phyloP scores from a whole-genome alignment of 202 grass and related monocot species.

The Panicum hallii region DNA sequence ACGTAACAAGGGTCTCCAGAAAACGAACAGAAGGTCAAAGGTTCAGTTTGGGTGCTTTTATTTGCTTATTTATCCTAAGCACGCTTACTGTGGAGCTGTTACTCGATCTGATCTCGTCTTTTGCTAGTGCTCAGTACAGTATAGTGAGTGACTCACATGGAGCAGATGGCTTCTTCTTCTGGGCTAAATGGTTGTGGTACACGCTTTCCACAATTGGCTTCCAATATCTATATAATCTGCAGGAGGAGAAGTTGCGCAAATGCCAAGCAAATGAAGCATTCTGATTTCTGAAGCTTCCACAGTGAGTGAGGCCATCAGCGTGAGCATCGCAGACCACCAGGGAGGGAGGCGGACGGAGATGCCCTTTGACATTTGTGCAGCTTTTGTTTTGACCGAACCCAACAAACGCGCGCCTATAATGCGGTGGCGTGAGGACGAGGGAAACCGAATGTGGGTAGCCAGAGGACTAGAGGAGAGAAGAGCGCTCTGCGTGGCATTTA shows the following conservation, averaged over 20 bases:
- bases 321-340: no score
- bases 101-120: not conserved
- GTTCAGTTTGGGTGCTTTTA: no score
- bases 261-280: not conserved
- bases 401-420: not conserved
- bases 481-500: constrained; percentile 44
- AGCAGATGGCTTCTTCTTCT: not conserved
- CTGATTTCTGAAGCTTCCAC: not conserved
- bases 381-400: constrained; percentile 33
- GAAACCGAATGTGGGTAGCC: constrained; percentile 34
- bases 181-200: not conserved
- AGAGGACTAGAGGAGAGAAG: not conserved
- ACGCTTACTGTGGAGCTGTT: not conserved
- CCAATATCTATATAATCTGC: not conserved
- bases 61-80: not conserved
- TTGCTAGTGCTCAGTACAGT: not conserved
- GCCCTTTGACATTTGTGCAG: constrained; percentile 31
- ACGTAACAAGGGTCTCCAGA: not conserved
- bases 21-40: no score
- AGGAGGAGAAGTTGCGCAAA: not conserved
- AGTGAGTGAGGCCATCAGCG: not conserved
- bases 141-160: not conserved
- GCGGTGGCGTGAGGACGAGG: constrained; percentile 37
- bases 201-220: constrained; percentile 11
- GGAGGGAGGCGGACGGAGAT: not conserved